Conservation (phyloP, 2,329 filamentous ascomycete genomes). For the Aspergillus sp. region DNA sequence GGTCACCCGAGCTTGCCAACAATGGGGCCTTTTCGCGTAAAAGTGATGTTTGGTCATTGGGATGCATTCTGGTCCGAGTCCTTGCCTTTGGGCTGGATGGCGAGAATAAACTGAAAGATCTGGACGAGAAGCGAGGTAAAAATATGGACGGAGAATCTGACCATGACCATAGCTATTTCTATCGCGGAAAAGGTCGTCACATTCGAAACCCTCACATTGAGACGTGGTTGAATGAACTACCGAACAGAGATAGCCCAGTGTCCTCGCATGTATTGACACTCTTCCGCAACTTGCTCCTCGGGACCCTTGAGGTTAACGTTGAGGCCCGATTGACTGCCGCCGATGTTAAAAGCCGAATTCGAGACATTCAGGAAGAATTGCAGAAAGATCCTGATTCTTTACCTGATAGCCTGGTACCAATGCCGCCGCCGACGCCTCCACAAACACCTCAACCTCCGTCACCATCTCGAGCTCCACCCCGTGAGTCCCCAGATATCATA, state of each 20-base stretch:
- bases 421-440: no score
- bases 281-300: background rate
- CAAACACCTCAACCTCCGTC: no score
- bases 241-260: background rate
- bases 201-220: constrained; percentile 16
- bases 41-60: constrained; percentile 25
- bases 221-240: constrained; percentile 9
- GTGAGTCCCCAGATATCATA: no score
- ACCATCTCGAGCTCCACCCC: no score
- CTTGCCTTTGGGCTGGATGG: constrained; percentile 17
- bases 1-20: constrained; percentile 14
- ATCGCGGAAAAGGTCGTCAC: constrained; percentile 4
- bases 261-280: background rate
- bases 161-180: constrained; percentile 11
- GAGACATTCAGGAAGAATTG: no score
- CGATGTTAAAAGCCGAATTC: no score
- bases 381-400: rapidly evolving
- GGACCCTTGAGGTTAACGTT: background rate
- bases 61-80: constrained; percentile 20
- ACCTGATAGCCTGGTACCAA: no score
- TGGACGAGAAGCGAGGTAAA: constrained; percentile 5
- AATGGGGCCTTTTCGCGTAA: background rate
- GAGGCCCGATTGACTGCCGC: no score
- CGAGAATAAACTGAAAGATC: background rate
- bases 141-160: background rate